phyloP scores from a whole-genome alignment of 2,329 filamentous ascomycete genomes.

The Boeremia lycopersici region DNA sequence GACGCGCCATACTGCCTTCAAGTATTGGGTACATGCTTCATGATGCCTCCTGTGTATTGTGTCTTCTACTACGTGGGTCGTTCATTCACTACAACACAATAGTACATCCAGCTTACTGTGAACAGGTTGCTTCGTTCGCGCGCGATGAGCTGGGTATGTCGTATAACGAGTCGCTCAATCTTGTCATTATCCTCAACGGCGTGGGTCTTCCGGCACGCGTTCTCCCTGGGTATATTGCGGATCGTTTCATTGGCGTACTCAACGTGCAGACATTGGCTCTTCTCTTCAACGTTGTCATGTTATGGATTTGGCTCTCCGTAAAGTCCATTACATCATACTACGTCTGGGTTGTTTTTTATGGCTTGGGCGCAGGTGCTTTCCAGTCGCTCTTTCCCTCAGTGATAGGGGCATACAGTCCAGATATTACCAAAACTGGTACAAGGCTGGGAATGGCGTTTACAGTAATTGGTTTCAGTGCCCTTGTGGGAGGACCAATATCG shows the following conservation, averaged over 20 bases:
- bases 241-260: constrained; percentile 61
- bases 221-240: constrained; percentile 61
- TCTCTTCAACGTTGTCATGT: constrained; percentile 49
- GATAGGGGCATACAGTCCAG: constrained; percentile 44
- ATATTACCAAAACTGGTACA: constrained; percentile 47
- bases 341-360: constrained; percentile 67
- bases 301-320: constrained; percentile 66
- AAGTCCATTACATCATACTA: constrained; percentile 59
- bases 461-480: constrained; percentile 55
- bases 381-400: constrained; percentile 49
- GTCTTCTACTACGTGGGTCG: constrained; percentile 63
- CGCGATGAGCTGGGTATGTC: constrained; percentile 52
- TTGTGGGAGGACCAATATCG: constrained; percentile 60
- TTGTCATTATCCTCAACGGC: constrained; percentile 64
- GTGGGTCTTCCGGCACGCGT: constrained; percentile 61
- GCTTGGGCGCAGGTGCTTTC: constrained; percentile 59
- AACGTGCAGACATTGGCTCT: constrained; percentile 64
- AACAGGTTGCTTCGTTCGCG: constrained; percentile 46
- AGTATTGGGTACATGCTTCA: constrained; percentile 52
- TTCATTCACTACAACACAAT: not conserved
- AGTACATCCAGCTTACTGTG: not conserved
- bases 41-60: constrained; percentile 61
- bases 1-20: constrained; percentile 62
- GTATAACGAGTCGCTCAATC: constrained; percentile 57
- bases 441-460: constrained; percentile 61